Evolutionary conservation across 2,329 filamentous ascomycete species (phyloP).

Genomic region (Chalaropsis ovoidea): DNA sequence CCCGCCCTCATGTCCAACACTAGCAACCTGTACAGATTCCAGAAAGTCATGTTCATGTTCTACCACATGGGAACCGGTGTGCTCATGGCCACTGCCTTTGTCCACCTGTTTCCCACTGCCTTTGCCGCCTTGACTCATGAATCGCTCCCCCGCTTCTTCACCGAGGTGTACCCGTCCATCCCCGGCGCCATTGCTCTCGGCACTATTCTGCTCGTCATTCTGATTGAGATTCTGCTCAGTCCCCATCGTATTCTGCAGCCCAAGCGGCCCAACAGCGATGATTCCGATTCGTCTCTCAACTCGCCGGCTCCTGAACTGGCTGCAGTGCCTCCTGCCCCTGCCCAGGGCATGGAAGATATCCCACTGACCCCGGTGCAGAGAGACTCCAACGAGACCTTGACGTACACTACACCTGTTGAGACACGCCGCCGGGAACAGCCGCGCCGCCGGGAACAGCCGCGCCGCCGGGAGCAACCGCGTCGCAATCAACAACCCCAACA

Average conservation of each 20-base stretch:
- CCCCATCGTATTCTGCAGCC: conserved; percentile 33
- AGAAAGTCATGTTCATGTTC: conserved; percentile 46
- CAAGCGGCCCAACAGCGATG: not conserved
- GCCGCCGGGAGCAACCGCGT: conserved; percentile 28
- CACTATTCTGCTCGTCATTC: conserved; percentile 66
- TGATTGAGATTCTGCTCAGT: conserved; percentile 62
- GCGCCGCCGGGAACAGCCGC: not conserved
- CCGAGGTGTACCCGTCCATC: conserved; percentile 62
- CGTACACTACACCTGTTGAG: not conserved
- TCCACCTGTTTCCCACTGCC: conserved; percentile 59
- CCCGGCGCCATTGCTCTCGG: conserved; percentile 71
- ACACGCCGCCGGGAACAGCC: not conserved
- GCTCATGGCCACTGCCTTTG: conserved; percentile 64
- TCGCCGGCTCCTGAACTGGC: not conserved
- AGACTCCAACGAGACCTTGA: not conserved
- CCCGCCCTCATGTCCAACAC: conserved; percentile 45
- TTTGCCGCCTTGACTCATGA: conserved; percentile 53
- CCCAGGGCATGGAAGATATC: not conserved
- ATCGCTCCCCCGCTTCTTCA: conserved; percentile 67
- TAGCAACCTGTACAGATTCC: conserved; percentile 43
- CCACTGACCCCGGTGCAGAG: not conserved
- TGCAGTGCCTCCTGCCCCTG: not conserved
- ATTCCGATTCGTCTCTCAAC: not conserved
- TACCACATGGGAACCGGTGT: conserved; percentile 72
- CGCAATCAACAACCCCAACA: conserved; percentile 40